Base-by-base conservation (phyloP, 2,329 filamentous ascomycete species). In the Penicillium expansum region DNA sequence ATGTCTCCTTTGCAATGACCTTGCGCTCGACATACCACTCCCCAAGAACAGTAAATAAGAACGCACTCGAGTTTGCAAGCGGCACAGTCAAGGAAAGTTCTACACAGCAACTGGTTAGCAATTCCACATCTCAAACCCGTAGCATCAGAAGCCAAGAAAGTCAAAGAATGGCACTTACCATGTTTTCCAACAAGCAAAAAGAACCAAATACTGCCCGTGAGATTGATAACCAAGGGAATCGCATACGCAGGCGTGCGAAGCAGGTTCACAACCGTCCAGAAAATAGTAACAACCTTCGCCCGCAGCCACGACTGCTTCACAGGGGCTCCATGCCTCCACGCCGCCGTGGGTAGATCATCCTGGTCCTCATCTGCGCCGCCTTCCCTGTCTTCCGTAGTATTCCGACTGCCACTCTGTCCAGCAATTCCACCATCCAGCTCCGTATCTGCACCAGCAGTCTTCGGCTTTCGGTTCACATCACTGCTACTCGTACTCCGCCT, bases 21-120 rank as follows among this genome's bases (percentile, higher is more conserved):
- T 97, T 97, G 59, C 86, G 86, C 68, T 97, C 93, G 0, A 93
- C 91, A 80, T 88, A 95, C 92, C 92, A 97, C 67, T 97, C 93
- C 0, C 92, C 93, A 13, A 97, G 69, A 2, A 97, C 92, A 0
- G 93, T 97, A 70, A 97, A 97, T n/a, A 97, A 76, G 66, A 97
- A 97, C 0, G 93, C 93, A 69, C 96, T 78, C 0, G 92, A 96
- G 69, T 97, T 97, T 1, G 93, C 92, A 61, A 97, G 94, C 1
- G 93, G 93, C 0, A 97, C 92, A 2, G 92, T 97, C 61, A 97
- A 79, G 70, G 92, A 96, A 65, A 97, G 72, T 74, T 97, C 93
- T 94, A 51, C 7, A 13, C 9, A 50, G 29, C 5, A 47, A 37
- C 16, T 1, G 0, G 22, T 58, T 27, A 63, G 58, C 16, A 55